Conservation (phyloP, 352 stramenopile species). For the Globisporangium nunn region DNA sequence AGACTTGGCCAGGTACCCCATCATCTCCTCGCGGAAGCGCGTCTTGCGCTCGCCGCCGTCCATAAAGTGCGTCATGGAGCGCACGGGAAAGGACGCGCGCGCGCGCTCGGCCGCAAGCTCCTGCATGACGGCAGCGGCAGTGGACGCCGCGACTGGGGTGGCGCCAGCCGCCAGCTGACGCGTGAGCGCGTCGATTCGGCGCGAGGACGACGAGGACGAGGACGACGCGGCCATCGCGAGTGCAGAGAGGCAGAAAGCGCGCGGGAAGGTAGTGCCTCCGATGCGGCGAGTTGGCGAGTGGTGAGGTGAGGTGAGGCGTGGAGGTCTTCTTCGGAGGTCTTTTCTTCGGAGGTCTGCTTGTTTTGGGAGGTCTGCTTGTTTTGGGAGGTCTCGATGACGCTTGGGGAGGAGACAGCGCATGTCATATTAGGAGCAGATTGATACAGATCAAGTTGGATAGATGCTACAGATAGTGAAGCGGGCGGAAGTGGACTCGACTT, state of each 20-base stretch:
- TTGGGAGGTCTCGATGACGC: not conserved
- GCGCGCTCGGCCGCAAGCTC: slow-evolving; percentile 47
- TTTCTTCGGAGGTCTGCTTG: too few relatives aligned
- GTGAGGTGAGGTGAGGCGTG: too few relatives aligned
- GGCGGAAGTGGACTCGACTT: not conserved
- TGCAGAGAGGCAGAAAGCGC: not conserved
- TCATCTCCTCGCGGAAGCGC: slow-evolving; percentile 37
- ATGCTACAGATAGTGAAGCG: not conserved
- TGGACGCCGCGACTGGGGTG: slow-evolving; percentile 29
- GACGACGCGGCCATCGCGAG: slow-evolving; percentile 20
- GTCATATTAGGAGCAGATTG: not conserved
- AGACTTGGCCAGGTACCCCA: slow-evolving; percentile 38
- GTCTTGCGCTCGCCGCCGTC: slow-evolving; percentile 42
- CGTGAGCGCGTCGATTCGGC: slow-evolving; percentile 42
- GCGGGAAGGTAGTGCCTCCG: not conserved
- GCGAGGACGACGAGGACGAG: slow-evolving; percentile 16
- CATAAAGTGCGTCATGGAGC: slow-evolving; percentile 51
- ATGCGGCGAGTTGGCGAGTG: not conserved
- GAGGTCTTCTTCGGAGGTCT: not conserved
- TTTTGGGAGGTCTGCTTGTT: not conserved
- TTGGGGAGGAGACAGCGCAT: not conserved
- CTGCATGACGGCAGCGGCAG: slow-evolving; percentile 22
- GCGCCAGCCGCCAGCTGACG: slow-evolving; percentile 26
- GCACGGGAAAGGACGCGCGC: slow-evolving; percentile 39
- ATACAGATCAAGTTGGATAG: not conserved